Percentiles rank a stretch among this genome's conserved stretches.
Conservation (phyloP, 176 grass and related monocot species). For the Ampelocalamus luodianensis region DNA sequence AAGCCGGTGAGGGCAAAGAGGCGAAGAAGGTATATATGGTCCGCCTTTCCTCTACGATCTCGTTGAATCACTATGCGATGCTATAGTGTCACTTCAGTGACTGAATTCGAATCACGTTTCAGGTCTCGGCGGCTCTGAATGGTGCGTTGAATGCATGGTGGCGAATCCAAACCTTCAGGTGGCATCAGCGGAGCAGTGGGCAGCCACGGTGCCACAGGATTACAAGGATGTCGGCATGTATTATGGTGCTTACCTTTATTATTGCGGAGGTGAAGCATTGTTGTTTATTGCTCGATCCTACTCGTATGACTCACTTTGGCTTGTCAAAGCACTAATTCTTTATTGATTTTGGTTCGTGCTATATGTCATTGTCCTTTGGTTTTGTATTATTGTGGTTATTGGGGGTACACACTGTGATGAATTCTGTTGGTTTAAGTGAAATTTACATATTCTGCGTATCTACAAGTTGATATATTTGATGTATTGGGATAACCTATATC, state of each 20-base stretch:
- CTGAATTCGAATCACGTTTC: background rate
- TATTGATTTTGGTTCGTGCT: background rate
- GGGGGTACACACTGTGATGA: background rate
- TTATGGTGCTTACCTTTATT: constrained; percentile 66
- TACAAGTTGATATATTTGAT: background rate
- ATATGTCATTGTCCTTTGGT: background rate
- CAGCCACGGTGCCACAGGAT: constrained; percentile 51
- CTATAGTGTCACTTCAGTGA: background rate
- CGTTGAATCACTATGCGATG: too few relatives aligned
- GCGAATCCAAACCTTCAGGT: constrained; percentile 13
- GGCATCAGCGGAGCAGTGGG: constrained; percentile 41
- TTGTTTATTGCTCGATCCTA: background rate
- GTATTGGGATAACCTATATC: constrained; percentile 23
- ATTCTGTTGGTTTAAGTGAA: constrained; percentile 4
- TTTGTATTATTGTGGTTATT: constrained; percentile 10
- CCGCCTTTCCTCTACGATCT: background rate
- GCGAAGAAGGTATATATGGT: constrained; percentile 47
- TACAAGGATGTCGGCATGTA: constrained; percentile 58
- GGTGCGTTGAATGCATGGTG: too few relatives aligned
- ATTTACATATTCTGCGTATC: background rate
- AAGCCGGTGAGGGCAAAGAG: constrained; percentile 44
- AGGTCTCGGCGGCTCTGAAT: constrained; percentile 43
- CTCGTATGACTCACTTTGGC: background rate
- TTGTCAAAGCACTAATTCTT: background rate
- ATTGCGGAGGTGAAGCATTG: constrained; percentile 57